Conservation (phyloP, 108 stramenopile species). For the Cyclostephanos invisitatus region DNA sequence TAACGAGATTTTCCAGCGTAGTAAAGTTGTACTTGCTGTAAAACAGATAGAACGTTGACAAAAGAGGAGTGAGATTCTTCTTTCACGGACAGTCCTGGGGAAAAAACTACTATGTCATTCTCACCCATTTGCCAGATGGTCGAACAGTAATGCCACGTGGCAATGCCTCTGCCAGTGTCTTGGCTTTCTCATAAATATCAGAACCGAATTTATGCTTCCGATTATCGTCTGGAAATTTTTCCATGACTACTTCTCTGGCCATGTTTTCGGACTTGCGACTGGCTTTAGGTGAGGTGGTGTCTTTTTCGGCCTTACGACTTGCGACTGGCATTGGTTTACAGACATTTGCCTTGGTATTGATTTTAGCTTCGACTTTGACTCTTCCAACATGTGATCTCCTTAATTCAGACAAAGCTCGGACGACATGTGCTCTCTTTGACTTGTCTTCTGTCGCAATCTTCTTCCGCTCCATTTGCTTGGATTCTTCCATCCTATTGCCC, state of each 20-base stretch:
- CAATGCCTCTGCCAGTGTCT: constrained; percentile 7
- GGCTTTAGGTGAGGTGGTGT: neutral
- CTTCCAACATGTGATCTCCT: neutral
- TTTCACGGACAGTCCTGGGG: neutral
- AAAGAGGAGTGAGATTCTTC: neutral
- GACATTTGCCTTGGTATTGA: neutral
- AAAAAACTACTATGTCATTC: neutral
- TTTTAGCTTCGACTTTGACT: constrained; percentile 1
- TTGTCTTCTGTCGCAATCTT: constrained; percentile 4
- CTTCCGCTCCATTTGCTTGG: neutral
- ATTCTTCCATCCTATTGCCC: neutral
- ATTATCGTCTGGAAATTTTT: neutral
- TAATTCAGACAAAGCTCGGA: neutral
- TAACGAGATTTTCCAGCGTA: constrained; percentile 83
- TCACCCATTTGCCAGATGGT: constrained; percentile 80
- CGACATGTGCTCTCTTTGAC: neutral
- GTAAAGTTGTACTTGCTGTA: constrained; percentile 79
- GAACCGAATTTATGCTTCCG: constrained; percentile 11
- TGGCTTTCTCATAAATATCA: constrained; percentile 13
- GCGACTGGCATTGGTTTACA: neutral
- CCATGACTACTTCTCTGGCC: neutral
- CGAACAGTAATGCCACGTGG: constrained; percentile 78
- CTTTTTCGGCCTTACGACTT: too few species aligned
- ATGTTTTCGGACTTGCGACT: neutral
- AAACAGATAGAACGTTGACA: neutral